phyloP scores from a whole-genome alignment of 1,284 basidiomycete species.

The Kwoniella shivajii region DNA sequence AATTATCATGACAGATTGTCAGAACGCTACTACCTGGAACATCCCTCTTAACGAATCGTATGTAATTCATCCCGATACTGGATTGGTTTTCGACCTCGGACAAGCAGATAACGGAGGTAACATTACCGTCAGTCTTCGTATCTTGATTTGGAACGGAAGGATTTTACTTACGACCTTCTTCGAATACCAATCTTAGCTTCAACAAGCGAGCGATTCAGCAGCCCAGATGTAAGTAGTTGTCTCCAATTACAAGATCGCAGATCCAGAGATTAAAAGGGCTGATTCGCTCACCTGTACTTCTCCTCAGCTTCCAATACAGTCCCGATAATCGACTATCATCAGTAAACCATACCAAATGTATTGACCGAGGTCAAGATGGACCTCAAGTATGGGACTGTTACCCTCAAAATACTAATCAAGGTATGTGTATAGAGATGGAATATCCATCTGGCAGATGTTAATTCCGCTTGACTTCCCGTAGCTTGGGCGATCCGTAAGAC shows the following conservation, averaged over 20 bases:
- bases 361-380: slow-evolving; percentile 1
- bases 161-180: neutral
- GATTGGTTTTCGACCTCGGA: neutral
- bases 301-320: neutral
- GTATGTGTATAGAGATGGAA: neutral
- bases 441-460: neutral
- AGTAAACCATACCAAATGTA: neutral
- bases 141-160: neutral
- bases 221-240: neutral
- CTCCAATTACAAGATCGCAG: neutral
- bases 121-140: neutral
- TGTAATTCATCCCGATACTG: neutral
- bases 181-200: neutral
- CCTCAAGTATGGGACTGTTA: slow-evolving; percentile 2
- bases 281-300: neutral
- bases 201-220: neutral
- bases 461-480: neutral
- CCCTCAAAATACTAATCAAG: slow-evolving; percentile 4
- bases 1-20: neutral
- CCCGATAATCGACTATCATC: neutral
- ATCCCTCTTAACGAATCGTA: neutral
- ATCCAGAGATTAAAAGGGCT: neutral
- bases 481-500: neutral
- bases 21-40: neutral
- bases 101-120: neutral